Conservation (phyloP, 2,329 filamentous ascomycete genomes). For the Alternaria gaisen region DNA sequence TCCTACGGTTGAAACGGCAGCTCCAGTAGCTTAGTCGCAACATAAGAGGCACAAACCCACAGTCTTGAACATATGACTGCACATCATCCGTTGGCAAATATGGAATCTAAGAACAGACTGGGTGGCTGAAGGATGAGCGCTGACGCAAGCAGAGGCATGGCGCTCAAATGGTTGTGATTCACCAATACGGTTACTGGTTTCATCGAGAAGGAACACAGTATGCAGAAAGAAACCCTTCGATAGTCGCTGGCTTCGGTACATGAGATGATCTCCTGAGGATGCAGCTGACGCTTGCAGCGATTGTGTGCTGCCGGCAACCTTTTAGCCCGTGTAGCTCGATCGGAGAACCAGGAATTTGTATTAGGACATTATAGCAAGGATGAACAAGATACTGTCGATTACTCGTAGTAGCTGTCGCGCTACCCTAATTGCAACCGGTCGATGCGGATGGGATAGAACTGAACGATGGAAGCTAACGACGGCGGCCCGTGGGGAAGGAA, state of each 20-base stretch:
- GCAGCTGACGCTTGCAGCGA: background rate
- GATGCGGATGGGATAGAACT: background rate
- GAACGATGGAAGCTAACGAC: background rate
- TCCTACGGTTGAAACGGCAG: constrained; percentile 1
- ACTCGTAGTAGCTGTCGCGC: background rate
- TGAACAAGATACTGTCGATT: background rate
- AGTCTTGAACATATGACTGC: background rate
- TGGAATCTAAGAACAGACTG: background rate
- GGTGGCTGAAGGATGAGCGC: background rate
- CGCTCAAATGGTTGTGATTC: background rate
- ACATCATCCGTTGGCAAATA: background rate
- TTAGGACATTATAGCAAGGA: background rate
- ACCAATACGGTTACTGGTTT: background rate
- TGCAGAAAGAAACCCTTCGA: background rate
- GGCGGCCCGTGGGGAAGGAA: background rate
- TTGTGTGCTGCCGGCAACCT: background rate
- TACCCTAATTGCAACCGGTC: background rate
- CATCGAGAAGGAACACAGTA: background rate
- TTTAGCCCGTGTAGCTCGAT: background rate
- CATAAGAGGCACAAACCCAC: background rate
- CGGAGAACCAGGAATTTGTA: background rate
- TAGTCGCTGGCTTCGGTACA: background rate
- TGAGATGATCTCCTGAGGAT: background rate
- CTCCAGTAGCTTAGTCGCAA: background rate
- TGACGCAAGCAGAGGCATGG: background rate